A percentile compares a stretch with the other conserved stretches of the same genome.
Evolutionary conservation across 169 alveolate species (phyloP).

Genomic region (Eimeria acervulina): DNA sequence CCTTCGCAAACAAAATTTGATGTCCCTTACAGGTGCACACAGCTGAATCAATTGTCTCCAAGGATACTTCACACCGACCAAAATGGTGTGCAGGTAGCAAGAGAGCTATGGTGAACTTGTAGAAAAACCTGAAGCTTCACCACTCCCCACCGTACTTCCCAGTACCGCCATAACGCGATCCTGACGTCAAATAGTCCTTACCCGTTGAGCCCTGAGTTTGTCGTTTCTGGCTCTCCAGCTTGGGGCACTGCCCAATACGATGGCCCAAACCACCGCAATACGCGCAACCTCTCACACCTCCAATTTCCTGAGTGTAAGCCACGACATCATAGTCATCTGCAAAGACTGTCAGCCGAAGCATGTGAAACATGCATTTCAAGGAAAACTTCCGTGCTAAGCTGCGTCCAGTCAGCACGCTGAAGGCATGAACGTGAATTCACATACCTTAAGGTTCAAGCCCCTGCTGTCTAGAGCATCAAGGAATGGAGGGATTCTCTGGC

Average conservation of each 20-base stretch:
- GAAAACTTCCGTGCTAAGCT: background rate
- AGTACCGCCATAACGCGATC: conserved; percentile 82
- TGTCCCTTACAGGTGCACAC: background rate
- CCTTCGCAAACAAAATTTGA: background rate
- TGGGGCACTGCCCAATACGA: conserved; percentile 95
- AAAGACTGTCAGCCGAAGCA: background rate
- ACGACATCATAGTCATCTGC: background rate
- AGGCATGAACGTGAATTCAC: background rate
- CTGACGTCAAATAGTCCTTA: conserved; percentile 82
- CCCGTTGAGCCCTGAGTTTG: conserved; percentile 86
- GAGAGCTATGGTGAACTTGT: background rate
- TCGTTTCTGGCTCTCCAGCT: conserved; percentile 88
- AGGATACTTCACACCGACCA: background rate
- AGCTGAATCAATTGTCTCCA: background rate
- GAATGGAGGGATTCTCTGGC: conserved; percentile 94
- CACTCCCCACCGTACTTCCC: conserved; percentile 84
- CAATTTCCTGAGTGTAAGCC: conserved; percentile 87
- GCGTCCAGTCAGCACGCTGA: background rate
- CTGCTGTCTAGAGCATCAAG: conserved; percentile 91
- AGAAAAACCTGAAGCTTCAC: conserved; percentile 36
- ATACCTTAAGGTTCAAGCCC: conserved; percentile 88
- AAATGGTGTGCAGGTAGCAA: background rate
- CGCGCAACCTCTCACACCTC: conserved; percentile 96
- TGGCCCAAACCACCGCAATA: conserved; percentile 97
- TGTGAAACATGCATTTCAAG: background rate